phyloP scores from a whole-genome alignment of 108 stramenopile species.

The Cyclotella sp. region DNA sequence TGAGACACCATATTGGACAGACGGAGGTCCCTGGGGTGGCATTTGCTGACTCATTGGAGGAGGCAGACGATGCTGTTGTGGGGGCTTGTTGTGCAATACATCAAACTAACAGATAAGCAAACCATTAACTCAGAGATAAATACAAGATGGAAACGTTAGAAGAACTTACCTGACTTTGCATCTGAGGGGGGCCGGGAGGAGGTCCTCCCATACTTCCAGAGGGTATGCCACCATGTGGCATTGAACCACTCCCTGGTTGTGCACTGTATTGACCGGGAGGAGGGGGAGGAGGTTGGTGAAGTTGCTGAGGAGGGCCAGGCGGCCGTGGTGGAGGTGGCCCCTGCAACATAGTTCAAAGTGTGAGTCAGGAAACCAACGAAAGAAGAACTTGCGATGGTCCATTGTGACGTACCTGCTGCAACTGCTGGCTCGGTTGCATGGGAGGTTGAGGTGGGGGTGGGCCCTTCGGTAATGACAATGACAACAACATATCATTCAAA shows the following conservation, averaged over 20 bases:
- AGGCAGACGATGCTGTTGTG: conserved; percentile 15
- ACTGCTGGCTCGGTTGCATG: neutral
- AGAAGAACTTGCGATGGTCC: neutral
- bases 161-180: conserved; percentile 7
- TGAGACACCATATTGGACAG: conserved; percentile 23
- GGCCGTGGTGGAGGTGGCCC: conserved; percentile 21
- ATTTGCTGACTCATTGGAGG: conserved; percentile 27
- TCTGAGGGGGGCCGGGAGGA: conserved; percentile 28
- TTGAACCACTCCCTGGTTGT: conserved; percentile 20
- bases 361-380: neutral
- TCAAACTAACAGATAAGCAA: neutral
- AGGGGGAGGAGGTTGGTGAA: conserved; percentile 26
- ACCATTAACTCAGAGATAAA: neutral
- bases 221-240: conserved; percentile 14
- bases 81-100: neutral
- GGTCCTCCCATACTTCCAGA: conserved; percentile 28
- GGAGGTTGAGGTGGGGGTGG: conserved; percentile 2
- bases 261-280: conserved; percentile 21
- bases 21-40: conserved; percentile 18
- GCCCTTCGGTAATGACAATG: neutral
- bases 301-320: conserved; percentile 51
- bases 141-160: neutral
- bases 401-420: neutral
- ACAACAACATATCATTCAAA: neutral
- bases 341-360: neutral